Percentiles rank a stretch among this genome's conserved stretches.
These are phyloP conservation scores for Apiospora pterosperma DNA, from an alignment of 2,329 filamentous ascomycete species.

Conservation along the genomic window DNA sequence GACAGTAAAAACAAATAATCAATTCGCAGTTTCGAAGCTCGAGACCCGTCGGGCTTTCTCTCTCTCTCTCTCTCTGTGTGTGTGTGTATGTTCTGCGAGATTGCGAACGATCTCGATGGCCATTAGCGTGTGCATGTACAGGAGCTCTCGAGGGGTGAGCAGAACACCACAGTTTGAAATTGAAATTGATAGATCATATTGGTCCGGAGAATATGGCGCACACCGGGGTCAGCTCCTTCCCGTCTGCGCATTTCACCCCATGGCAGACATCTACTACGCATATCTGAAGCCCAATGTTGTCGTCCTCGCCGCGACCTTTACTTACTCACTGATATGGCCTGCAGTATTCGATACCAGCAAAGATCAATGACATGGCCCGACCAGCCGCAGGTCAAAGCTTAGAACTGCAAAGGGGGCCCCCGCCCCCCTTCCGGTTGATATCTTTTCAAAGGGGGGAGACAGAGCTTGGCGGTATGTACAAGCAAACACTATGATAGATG, in stretches of 20 bases:
- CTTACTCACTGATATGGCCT: no score
- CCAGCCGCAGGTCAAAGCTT: no score
- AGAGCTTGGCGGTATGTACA: no score
- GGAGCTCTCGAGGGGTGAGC: background rate
- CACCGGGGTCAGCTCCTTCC: background rate
- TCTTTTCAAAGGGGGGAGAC: no score
- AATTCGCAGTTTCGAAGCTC: background rate
- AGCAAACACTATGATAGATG: no score
- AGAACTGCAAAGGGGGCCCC: no score
- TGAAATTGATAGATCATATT: background rate
- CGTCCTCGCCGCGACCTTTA: background rate
- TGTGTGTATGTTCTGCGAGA: background rate
- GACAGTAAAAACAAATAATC: no score
- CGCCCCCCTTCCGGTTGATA: no score
- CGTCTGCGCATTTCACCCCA: background rate
- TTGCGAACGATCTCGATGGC: background rate
- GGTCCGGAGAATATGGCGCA: background rate
- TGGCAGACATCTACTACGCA: background rate
- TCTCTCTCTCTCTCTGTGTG: no score
- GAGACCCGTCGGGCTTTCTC: no score
- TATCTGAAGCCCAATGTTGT: background rate
- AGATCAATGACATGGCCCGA: no score
- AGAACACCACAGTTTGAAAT: background rate
- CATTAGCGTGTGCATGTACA: background rate
- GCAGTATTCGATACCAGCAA: no score